phyloP scores from a whole-genome alignment of 2,329 filamentous ascomycete genomes.

The Pseudogymnoascus sp. region DNA sequence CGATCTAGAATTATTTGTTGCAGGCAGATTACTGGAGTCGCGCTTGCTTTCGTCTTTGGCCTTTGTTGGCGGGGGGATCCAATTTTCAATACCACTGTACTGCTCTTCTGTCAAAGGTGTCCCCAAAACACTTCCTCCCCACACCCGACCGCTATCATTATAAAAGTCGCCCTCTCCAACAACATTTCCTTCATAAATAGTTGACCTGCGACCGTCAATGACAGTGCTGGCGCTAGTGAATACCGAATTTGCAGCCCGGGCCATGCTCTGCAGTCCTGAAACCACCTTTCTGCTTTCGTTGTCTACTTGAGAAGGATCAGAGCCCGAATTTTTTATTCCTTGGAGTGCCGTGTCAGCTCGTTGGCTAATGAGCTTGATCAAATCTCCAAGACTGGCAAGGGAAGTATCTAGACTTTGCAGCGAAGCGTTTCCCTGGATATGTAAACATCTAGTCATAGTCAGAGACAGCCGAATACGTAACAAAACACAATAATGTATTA shows the following conservation, averaged over 20 bases:
- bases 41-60: not conserved
- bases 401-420: not conserved
- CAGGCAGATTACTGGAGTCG: not conserved
- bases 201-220: not conserved
- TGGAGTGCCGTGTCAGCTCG: not conserved
- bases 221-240: not conserved
- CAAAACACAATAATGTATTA: not conserved
- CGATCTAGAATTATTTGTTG: conserved; percentile 15
- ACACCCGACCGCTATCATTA: not conserved
- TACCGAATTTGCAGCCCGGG: not conserved
- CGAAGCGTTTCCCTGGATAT: not conserved
- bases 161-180: not conserved
- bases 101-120: not conserved
- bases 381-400: not conserved
- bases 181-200: not conserved
- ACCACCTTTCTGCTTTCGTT: not conserved
- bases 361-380: not conserved
- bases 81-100: not conserved
- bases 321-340: not conserved
- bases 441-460: not conserved
- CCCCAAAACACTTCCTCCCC: not conserved
- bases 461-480: not conserved
- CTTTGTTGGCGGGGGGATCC: not conserved
- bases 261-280: not conserved
- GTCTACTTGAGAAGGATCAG: not conserved